Base-by-base conservation (phyloP, 2,329 filamentous ascomycete species). In the Lecanicillium sp. region DNA sequence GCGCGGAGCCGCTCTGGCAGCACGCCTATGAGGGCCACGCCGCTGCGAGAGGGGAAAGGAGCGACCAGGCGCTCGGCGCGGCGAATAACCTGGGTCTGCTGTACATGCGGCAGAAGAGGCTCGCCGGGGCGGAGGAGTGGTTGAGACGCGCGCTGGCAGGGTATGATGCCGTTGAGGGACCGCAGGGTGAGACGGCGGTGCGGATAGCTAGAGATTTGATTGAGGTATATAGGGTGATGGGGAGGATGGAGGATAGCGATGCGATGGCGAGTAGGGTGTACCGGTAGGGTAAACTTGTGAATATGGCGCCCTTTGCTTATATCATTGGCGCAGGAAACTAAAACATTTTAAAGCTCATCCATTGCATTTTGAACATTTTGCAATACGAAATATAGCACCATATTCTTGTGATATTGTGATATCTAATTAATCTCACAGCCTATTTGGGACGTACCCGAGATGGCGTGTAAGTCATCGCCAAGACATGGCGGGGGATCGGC, bases 21-120 rank as follows among this genome's bases (percentile, higher is more conserved):
- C 26, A 35, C 3, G 44, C 44, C 8, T 39, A 15, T 11, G 26
- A 38, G 1, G 44, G 35, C 14, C 44, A 46, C 19, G 21, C 6
- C n/a, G 9, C 7, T 2, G 36, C 24, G 19, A 21, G 44, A 14
- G 44, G 44, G 1, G 10, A 14, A 2, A 14, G n/a, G 17, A 26
- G 23, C 5, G 44, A 46, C 26, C 26, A 39, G 19, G 12, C 44
- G 14, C 26, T 46, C 5, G 44, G 35, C 4, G 44, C 24, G 12
- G 44, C 33, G 4, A 46, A 46, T 10, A 46, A 46, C 9, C 44
- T 46, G 11, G 35, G 44, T 9, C 36, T 46, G 26, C 21, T 46
- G 26, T 39, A 32, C 20, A 39, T 39, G 44, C 17, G 33, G 12
- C 36, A 32, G 35, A 14, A n/a, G 4, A 21, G 44, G 6, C 17